Evolutionary conservation across 2,329 filamentous ascomycete genomes (phyloP), one percentile per base, ranked within the genome.

Genomic region (Juglanconis sp.): DNA sequence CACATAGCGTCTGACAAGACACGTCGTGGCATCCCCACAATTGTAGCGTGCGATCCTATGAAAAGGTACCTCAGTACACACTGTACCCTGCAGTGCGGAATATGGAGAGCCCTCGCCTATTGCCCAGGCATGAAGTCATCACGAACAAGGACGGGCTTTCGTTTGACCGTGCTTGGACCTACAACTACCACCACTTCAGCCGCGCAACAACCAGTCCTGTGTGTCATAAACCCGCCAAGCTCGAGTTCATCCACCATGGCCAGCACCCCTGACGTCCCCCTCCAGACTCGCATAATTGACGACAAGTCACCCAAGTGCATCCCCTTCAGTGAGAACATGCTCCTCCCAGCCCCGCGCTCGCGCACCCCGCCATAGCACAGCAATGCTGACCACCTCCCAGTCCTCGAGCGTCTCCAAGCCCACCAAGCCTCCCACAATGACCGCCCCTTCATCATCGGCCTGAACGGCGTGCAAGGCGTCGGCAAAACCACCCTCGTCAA

Each of bases 381-480:
- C 11, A 17, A 24, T 46, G 11, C 31, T 48, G 6, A 49, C 30
- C 15, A 46, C 6, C 8, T 6, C 15, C 2, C 5, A 63, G 61
- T 92, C 63, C 80, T 90, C 40, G 76, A 83, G 44, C 83, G 81
- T 50, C 77, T 91, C 59, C 71, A 79, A 61, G 64, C 72, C 63
- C 60, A 70, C 56, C 52, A 48, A 32, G 51, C 35, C 24, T 57
- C 53, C 44, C 60, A 42, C 51, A 35, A 30, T 34, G 31, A 10
- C 48, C 82, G 81, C 24, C 92, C 92, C 34, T 90, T 96, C 73
- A 86, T 96, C 72, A 82, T 97, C 64, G 94, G 92, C 51, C 83
- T 98, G 68, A 96, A 96, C 68, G 94, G 93, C 63, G 86, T 96
- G 34, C 94, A 97, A 76, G 94, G 94, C 63, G 89, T 91, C 42